Percentiles rank a stretch among this genome's conserved stretches.
Evolutionary conservation across 768 basidiomycete genomes (phyloP).

Genomic region (Mycena amicta): DNA sequence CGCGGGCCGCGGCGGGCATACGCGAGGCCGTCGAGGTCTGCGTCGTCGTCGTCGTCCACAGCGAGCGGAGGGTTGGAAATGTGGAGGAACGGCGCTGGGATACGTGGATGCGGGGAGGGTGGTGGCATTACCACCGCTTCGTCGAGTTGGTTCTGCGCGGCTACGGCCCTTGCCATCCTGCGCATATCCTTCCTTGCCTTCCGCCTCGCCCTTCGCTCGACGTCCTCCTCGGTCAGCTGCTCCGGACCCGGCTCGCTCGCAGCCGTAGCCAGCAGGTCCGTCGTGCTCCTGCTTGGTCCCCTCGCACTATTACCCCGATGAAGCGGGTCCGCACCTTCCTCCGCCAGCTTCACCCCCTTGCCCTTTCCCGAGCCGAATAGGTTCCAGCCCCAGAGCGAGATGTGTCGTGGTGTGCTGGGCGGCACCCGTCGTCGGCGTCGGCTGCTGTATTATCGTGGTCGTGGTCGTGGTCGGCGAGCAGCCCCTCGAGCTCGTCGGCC

Average conservation of each 20-base stretch:
- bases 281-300: background rate
- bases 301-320: background rate
- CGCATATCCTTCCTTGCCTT: constrained; percentile 7
- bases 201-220: constrained; percentile 2
- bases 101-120: background rate
- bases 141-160: background rate
- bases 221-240: constrained; percentile 1
- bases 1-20: constrained; percentile 1
- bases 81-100: background rate
- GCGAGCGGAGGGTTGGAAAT: background rate
- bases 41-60: constrained; percentile 6
- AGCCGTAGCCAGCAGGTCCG: background rate
- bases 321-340: background rate
- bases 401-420: constrained; percentile 16
- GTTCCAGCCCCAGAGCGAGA: constrained; percentile 12
- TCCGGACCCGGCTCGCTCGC: background rate
- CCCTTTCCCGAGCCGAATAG: constrained; percentile 6
- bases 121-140: background rate
- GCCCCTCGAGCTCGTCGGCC: constrained; percentile 19
- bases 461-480: constrained; percentile 3
- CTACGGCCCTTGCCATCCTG: background rate
- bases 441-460: constrained; percentile 10
- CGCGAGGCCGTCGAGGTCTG: constrained; percentile 3
- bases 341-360: background rate
- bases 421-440: constrained; percentile 13